Percentiles rank a stretch among this genome's conserved stretches.
Evolutionary conservation across 2,329 filamentous ascomycete species (phyloP).

Genomic region (Cladophialophora immunda): DNA sequence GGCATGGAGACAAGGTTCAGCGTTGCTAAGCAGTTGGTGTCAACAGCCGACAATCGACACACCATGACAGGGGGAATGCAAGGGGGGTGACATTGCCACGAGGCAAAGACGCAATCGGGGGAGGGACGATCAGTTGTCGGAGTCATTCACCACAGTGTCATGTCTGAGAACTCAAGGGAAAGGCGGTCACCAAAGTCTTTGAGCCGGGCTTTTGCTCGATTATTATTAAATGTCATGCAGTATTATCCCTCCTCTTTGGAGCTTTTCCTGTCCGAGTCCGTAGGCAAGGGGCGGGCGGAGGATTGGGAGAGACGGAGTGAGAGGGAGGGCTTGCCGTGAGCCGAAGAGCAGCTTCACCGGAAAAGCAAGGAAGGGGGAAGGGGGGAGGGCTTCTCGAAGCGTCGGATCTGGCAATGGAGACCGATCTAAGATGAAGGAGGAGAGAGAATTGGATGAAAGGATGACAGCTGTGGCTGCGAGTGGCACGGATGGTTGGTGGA

Average conservation of each 20-base stretch:
- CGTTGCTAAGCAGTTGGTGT: constrained; percentile 10
- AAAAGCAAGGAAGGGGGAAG: constrained; percentile 9
- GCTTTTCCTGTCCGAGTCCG: background rate
- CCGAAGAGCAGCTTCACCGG: constrained; percentile 28
- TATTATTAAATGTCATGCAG: background rate
- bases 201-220: background rate
- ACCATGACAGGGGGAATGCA: background rate
- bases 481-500: background rate
- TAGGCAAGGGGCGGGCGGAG: background rate
- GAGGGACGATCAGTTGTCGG: constrained; percentile 1
- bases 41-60: constrained; percentile 16
- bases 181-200: background rate
- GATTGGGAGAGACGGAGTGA: constrained; percentile 1
- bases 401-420: constrained; percentile 17
- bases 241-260: background rate
- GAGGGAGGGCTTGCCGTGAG: constrained; percentile 22
- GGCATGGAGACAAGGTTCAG: background rate
- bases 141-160: background rate
- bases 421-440: constrained; percentile 15
- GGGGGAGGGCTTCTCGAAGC: constrained; percentile 28
- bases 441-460: constrained; percentile 4
- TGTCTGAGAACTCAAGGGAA: background rate
- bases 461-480: constrained; percentile 12
- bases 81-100: constrained; percentile 14
- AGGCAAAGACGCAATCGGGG: constrained; percentile 7